Evolutionary conservation across 2,329 filamentous ascomycete genomes (phyloP), one percentile per base, ranked within the genome.

Genomic region (Talaromyces marneffei): DNA sequence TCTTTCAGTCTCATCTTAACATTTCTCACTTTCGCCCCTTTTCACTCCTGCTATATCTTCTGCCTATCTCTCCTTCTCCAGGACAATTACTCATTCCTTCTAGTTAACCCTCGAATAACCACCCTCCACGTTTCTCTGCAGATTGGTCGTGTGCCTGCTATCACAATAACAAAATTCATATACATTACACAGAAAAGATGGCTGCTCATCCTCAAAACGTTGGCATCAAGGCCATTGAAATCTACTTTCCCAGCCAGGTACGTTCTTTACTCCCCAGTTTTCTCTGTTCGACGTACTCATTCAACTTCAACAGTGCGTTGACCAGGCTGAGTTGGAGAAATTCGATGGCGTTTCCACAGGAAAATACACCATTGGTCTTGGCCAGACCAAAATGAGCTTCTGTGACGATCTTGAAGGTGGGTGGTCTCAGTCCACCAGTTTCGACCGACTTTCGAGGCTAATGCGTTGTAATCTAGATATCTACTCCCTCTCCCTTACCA

Each of bases 351-450:
- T 91, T 71, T 84, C 84, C 75, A 76, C 86, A 61, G 90, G 90
- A 68, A 94, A 94, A 80, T 94, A 94, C 83, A 94, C 90, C 72
- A 93, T 94, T 79, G 90, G 90, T 76, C 87, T 94, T 61, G 90
- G 90, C 71, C 90, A 94, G 84, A 93, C 89, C 74, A 91, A 90
- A 81, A 94, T 94, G 90, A 88, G 87, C 82, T 94, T 94, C 80
- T 93, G 90, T 76, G 90, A 94, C 78, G 90, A 94, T 74, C 87
- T 89, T 73, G 90, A 94, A 82, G 90, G 90, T 92, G 42, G 4
- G 25, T 60, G 20, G 40, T 12, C 14, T 18, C 20, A 35, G n/a
- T 18, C 12, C 5, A 31, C n/a, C 29, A n/a, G 5, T 33, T 14
- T n/a, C n/a, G 9, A 33, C 2, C 4, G n/a, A 52, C 9, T 8